Base-by-base conservation (phyloP, 805 yeast genomes). In the Zygosaccharomyces bisporus region DNA sequence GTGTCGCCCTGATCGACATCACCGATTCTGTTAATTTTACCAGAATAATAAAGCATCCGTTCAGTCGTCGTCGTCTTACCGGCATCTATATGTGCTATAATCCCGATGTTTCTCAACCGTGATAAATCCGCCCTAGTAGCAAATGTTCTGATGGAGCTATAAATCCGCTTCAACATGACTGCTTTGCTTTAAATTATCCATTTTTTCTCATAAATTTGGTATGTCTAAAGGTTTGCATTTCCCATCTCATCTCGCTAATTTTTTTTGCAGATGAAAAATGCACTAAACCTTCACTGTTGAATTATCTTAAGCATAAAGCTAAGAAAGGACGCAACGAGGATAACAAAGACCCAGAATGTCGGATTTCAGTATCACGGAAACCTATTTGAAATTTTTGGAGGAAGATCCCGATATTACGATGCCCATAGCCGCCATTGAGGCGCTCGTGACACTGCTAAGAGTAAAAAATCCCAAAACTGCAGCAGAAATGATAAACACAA, bases 341-440 rank as follows among this genome's bases (percentile, higher is more conserved):
- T 27, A 6, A 27, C n/a, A 12, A 7, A 13, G 16, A 6, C 20
- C 10, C 32, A 17, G 7, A 25, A 53, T 53, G 66, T 36, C 64
- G 1, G 73, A 70, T 24, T 89, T 93, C 61, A 95, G 90, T 64
- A 88, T 93, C 54, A 88, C 83, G 36, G 73, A 79, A 55, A 79
- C 91, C 0, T 93, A 93, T 62, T 73, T 87, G 46, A 76, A 77
- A 61, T 89, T 87, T 63, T 72, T 93, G 50, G 79, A 77, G 54
- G 96, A 89, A 40, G 97, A 93, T 67, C 75, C 86, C n/a, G 98
- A 93, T 45, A 86, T 93, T 81, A 90, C 99, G 4, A 93, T 90
- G 97, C 99, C 99, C 1, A 87, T 93, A 25, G 99, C 99, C 34
- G 99, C 99, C 27, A 93, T 93, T 58, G 98, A 93, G 70, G 80